A percentile compares a stretch with the other conserved stretches of the same genome.
Evolutionary conservation across 345 rosid genomes (phyloP).

Genomic region (Ricinus communis): DNA sequence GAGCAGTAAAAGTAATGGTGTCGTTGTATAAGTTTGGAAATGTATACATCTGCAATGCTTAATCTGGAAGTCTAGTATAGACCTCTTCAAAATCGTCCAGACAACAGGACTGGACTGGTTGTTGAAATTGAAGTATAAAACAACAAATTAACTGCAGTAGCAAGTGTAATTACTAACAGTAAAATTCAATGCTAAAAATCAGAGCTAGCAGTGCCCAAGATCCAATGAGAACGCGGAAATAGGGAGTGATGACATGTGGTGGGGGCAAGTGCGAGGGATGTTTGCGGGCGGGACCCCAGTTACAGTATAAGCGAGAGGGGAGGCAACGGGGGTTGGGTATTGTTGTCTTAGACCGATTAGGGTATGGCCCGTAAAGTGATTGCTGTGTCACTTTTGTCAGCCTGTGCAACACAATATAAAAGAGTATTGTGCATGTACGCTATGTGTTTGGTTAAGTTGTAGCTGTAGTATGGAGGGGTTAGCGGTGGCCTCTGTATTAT

Average conservation of each 20-base stretch:
- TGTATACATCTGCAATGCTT: too few relatives aligned
- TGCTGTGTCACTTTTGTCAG: conserved; percentile 16
- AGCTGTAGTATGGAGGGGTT: neutral
- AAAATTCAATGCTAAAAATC: neutral
- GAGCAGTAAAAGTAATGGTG: too few relatives aligned
- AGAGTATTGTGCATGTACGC: neutral
- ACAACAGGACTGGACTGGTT: too few relatives aligned
- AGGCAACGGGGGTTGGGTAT: neutral
- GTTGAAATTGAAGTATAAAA: too few relatives aligned
- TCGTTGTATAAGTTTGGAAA: too few relatives aligned
- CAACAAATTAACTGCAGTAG: neutral
- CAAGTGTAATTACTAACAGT: too few relatives aligned
- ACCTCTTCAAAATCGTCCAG: too few relatives aligned
- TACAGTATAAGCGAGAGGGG: neutral
- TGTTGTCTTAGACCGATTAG: neutral
- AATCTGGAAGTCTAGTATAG: too few relatives aligned
- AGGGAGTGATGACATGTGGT: too few relatives aligned
- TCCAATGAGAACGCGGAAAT: too few relatives aligned
- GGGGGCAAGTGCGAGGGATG: neutral
- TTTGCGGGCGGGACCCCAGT: neutral
- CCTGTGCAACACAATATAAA: too few relatives aligned
- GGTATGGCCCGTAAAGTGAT: neutral
- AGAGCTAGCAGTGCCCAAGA: neutral
- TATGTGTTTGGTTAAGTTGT: neutral
- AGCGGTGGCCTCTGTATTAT: neutral